Evolutionary conservation across 2,329 filamentous ascomycete genomes (phyloP), one percentile per base, ranked within the genome.

Genomic region (Aspergillus alliaceus): DNA sequence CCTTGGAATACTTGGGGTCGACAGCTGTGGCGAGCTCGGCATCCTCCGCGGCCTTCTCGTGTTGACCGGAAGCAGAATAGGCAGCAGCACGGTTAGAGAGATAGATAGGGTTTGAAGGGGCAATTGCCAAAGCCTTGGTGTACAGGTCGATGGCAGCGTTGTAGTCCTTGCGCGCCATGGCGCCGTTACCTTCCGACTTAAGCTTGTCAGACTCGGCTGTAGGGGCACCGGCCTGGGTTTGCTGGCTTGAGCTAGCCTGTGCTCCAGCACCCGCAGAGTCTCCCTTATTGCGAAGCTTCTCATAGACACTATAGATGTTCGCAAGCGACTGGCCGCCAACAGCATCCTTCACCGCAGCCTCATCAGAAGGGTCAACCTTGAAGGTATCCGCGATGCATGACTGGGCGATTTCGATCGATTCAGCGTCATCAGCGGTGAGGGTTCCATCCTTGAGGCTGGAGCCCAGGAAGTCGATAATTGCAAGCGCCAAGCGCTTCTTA

Each of bases 41-140:
- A 75, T 99, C 95, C 60, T 88, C 82, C 67, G 86, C 87, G 12
- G 95, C 95, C 61, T 90, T 87, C 60, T 89, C 86, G 79, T 98
- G 93, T 77, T 96, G 88, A 66, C 87, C 86, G 60, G 86, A 86
- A 22, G 91, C 93, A 27, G 88, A 92, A 82, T 96, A 90, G 6
- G 95, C 95, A 47, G 95, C 95, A 11, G 95, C 95, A 65, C 95
- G 91, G 85, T 99, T 99, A 62, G 91, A 96, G 39, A 99, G 89
- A 83, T 95, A 99, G 77, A 99, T 95, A 37, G 93, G 90, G 79
- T 99, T 98, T 64, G 85, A 81, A 1, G 95, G 91, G 65, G 90
- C 79, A 53, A 97, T 81, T 55, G 85, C 83, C 25, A 99, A 86
- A 4, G 95, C 95, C 75, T 93, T 84, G 25, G 90, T 91, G 83